Conservation (phyloP, 805 yeast species). For the Cephaloascus albidus region DNA sequence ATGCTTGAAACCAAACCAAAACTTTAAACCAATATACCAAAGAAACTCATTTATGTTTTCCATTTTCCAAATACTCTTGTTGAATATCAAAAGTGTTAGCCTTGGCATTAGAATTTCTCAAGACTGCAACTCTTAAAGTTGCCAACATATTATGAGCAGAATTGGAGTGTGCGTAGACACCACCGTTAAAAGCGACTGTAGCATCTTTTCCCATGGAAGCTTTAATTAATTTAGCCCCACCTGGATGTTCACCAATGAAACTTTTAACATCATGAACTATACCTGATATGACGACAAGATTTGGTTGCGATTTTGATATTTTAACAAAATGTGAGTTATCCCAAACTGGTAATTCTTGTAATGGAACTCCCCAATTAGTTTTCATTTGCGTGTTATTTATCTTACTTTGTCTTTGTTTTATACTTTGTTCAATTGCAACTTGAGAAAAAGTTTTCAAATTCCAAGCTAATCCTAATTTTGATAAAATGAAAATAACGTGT, state of each 20-base stretch:
- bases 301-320: slow-evolving; percentile 38
- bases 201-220: slow-evolving; percentile 78
- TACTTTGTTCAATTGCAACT: slow-evolving; percentile 75
- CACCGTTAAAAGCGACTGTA: slow-evolving; percentile 77
- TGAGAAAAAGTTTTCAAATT: slow-evolving; percentile 70
- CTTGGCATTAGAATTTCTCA: slow-evolving; percentile 55
- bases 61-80: slow-evolving; percentile 29
- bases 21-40: too few relatives aligned
- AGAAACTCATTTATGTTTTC: too few relatives aligned
- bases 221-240: slow-evolving; percentile 66
- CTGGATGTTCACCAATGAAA: slow-evolving; percentile 73
- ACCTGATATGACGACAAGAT: slow-evolving; percentile 65
- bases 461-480: slow-evolving; percentile 61
- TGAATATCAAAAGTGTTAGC: slow-evolving; percentile 46
- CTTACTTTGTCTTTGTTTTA: slow-evolving; percentile 76
- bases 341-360: slow-evolving; percentile 66
- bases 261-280: slow-evolving; percentile 68
- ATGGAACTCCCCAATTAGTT: slow-evolving; percentile 69
- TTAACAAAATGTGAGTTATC: slow-evolving; percentile 51
- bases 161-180: slow-evolving; percentile 76
- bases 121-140: slow-evolving; percentile 73
- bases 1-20: too few relatives aligned
- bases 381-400: slow-evolving; percentile 50
- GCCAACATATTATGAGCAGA: slow-evolving; percentile 82
- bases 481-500: slow-evolving; percentile 44